phyloP scores from a whole-genome alignment of 257 asterid species.

The Sherardia arvensis region DNA sequence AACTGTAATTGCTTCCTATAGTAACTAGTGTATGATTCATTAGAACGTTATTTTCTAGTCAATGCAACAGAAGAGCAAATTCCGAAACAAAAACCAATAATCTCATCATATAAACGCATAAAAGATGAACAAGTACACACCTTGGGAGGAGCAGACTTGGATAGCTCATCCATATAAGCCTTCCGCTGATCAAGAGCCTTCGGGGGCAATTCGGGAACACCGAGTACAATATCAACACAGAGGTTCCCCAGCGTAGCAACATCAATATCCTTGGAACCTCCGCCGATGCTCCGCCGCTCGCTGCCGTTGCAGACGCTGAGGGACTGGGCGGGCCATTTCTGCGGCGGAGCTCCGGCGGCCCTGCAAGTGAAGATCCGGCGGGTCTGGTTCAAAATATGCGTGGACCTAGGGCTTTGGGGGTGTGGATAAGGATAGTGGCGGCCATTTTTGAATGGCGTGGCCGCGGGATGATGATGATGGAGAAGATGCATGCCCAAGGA shows the following conservation, averaged over 20 bases:
- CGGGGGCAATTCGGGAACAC: conserved; percentile 79
- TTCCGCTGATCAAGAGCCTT: conserved; percentile 49
- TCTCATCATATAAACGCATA: too few relatives aligned
- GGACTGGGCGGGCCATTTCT: conserved; percentile 30
- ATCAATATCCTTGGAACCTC: conserved; percentile 56
- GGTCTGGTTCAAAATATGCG: not conserved
- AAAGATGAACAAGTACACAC: conserved; percentile 17
- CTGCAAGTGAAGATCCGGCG: conserved; percentile 25
- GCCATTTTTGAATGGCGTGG: conserved; percentile 35
- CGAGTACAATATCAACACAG: conserved; percentile 84
- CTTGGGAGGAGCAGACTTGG: conserved; percentile 86
- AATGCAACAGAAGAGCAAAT: too few relatives aligned
- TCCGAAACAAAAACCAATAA: not conserved
- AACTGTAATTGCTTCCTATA: not conserved
- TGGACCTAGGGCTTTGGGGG: conserved; percentile 47
- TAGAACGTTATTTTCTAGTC: not conserved
- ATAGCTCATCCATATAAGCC: conserved; percentile 60
- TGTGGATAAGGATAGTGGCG: conserved; percentile 30
- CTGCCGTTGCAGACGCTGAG: conserved; percentile 37
- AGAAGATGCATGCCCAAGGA: conserved; percentile 48
- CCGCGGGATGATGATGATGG: conserved; percentile 9
- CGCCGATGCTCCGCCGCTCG: conserved; percentile 27
- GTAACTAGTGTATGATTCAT: not conserved
- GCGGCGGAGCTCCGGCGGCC: conserved; percentile 34
- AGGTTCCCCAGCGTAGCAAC: conserved; percentile 86